phyloP scores from a whole-genome alignment of 305 asterid species.

The Plantago rigida region DNA sequence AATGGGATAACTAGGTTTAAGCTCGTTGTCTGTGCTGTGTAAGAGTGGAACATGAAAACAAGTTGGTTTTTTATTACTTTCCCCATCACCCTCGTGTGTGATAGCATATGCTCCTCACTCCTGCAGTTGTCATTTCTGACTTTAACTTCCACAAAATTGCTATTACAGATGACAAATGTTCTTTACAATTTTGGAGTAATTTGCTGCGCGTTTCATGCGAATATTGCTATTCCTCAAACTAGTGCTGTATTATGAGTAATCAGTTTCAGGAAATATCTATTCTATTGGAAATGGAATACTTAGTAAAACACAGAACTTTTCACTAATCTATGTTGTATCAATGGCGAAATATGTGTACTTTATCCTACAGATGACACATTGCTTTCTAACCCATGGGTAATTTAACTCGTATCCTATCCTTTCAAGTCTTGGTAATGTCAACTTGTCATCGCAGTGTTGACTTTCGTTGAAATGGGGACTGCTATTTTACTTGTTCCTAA shows the following conservation, averaged over 20 bases:
- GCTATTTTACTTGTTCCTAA: not conserved
- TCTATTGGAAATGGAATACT: not conserved
- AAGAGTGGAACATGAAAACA: not conserved
- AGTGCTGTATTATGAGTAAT: not conserved
- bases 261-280: not conserved
- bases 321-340: not conserved
- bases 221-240: not conserved
- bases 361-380: constrained; percentile 1
- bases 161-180: not conserved
- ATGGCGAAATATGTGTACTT: not conserved
- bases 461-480: no score
- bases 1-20: no score
- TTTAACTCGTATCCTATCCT: no score
- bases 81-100: no score
- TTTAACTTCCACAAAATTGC: no score
- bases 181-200: not conserved
- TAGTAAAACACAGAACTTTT: not conserved
- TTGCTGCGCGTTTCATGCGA: not conserved
- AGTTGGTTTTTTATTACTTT: not conserved
- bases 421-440: no score
- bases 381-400: constrained; percentile 10
- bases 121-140: no score
- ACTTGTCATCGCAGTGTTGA: no score
- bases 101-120: no score
- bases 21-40: not conserved